phyloP scores from a whole-genome alignment of 2,329 filamentous ascomycete genomes.

The Orbilia brochopaga region DNA sequence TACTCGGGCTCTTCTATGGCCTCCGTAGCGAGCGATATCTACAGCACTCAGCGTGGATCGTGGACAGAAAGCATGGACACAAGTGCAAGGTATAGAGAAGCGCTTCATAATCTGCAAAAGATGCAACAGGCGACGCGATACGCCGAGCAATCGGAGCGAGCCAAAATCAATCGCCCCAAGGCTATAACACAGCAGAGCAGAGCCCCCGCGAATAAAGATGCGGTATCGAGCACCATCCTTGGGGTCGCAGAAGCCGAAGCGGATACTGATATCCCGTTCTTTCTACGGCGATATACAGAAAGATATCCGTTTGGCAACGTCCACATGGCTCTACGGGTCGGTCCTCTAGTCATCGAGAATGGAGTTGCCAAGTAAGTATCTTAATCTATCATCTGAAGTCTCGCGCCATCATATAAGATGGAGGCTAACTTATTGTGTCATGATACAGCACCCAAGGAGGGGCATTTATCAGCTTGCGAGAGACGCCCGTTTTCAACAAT shows the following conservation, averaged over 20 bases:
- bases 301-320: constrained; percentile 59
- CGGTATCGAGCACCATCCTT: not conserved
- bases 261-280: constrained; percentile 52
- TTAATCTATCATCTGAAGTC: not conserved
- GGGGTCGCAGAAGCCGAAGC: constrained; percentile 26
- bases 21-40: not conserved
- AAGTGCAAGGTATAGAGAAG: not conserved
- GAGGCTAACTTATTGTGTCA: not conserved
- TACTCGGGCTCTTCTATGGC: not conserved
- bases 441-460: constrained; percentile 51
- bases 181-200: constrained; percentile 6
- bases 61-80: not conserved
- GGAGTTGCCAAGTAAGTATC: constrained; percentile 58
- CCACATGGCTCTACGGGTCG: constrained; percentile 56
- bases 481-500: not conserved
- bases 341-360: constrained; percentile 59
- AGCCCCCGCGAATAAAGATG: not conserved
- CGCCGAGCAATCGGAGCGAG: constrained; percentile 3
- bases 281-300: constrained; percentile 54
- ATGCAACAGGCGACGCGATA: constrained; percentile 1
- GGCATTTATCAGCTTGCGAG: constrained; percentile 31
- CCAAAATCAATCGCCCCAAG: not conserved
- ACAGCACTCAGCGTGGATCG: not conserved
- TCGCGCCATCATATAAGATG: not conserved
- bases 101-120: constrained; percentile 3